phyloP scores from a whole-genome alignment of 495 filamentous ascomycete genomes.

The Penicillium goetzii region DNA sequence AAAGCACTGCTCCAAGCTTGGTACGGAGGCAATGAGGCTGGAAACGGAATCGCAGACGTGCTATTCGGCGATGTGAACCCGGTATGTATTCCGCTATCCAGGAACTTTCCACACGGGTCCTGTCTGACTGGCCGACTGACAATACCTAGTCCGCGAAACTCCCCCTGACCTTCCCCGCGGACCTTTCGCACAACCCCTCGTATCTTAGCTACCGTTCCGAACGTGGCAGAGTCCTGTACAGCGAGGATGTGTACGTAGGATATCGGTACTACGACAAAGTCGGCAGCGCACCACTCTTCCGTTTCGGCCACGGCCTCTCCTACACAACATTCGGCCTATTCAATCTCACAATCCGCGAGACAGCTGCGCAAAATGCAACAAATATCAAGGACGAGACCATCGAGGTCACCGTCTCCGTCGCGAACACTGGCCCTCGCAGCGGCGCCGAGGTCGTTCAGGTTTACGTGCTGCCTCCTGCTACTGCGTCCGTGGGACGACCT shows the following conservation, averaged over 20 bases:
- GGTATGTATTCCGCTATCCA: background rate
- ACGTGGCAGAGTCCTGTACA: background rate
- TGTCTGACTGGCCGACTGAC: background rate
- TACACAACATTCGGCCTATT: background rate
- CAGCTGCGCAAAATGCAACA: background rate
- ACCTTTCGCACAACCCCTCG: background rate
- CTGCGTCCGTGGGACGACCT: background rate
- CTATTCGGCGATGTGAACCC: background rate
- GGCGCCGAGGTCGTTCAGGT: background rate
- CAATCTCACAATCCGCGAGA: background rate
- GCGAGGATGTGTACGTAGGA: background rate
- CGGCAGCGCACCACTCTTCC: background rate
- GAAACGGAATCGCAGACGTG: background rate
- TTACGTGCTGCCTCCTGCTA: background rate
- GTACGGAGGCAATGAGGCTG: background rate
- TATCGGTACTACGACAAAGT: background rate
- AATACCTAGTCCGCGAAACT: background rate
- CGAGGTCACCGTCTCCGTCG: background rate
- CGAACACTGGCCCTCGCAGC: background rate
- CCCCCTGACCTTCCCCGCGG: background rate
- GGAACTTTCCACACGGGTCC: no score
- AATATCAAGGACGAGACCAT: background rate
- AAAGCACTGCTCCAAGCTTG: background rate
- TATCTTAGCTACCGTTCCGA: background rate
- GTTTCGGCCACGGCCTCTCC: conserved; percentile 2